Base-by-base conservation (phyloP, 1,139 yeast species). In the Kodamaea ohmeri region DNA sequence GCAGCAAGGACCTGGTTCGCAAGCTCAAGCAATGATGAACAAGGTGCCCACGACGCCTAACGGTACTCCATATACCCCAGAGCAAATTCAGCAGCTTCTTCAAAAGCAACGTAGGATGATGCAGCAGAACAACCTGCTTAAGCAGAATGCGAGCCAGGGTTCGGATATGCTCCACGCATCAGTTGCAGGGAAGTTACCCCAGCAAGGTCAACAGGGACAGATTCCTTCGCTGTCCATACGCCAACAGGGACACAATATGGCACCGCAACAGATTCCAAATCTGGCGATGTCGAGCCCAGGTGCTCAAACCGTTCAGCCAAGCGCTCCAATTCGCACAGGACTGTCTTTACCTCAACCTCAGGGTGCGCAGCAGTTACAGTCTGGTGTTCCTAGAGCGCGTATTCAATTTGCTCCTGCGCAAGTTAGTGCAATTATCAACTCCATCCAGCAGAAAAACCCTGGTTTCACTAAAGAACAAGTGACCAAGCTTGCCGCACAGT, bases 371-470 rank as follows among this genome's bases (percentile, higher is more conserved):
- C 7, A 19, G 11, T 4, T 14, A 22, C 40, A 33, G 38, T 40
- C 46, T 3, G 26, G 16, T 16, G 48, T 46, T 13, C 51, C 53
- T 15, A 63, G 67, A 38, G 64, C 71, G 6, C 55, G 72, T 14
- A 63, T 73, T 28, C 73, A 67, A 47, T 65, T 76, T 56, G 73
- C 82, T 1, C 72, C 80, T 15, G 78, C 81, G 1, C 90, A 83
- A 51, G 83, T 83, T 3, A 74, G 86, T 6, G 83, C 85, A 2
- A 72, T 84, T 36, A 78, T 84, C 42, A 78, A 75, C 45, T 82
- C 83, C 38, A 80, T 83, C 39, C 85, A 81, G 49, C 67, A 74
- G 14, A 83, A 82, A 52, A 77, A 84, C 52, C 94, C 94, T 1
- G 73, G 72, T 20, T 64, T 82, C 52, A 68, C 83, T 2, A 80